Base-by-base conservation (phyloP, 164 flowering plant species). In the Liriodendron chinense region DNA sequence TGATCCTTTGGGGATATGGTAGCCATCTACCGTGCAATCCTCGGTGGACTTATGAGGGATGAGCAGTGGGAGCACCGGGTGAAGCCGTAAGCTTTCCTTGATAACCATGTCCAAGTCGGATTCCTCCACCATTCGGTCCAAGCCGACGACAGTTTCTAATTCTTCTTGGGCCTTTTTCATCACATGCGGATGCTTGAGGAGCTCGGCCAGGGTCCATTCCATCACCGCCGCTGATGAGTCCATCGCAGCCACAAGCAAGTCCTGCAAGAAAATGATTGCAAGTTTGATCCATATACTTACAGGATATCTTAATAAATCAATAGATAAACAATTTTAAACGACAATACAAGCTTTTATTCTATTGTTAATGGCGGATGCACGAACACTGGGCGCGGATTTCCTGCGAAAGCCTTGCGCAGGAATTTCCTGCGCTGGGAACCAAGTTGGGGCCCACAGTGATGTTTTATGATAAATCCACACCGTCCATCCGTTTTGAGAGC, bases 1-100 rank as follows among this genome's bases (percentile, higher is more conserved):
- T 22, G 96, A 62, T 34, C 84, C 84, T 71, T 90, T 88, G 1
- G 97, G 96, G 73, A 92, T 90, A 85, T 81, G 74, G 84, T 88
- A 92, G 25, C 74, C 78, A 50, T 65, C 47, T 6, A 65, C 56
- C 14, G 16, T 24, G 50, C 25, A 18, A 47, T 76, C 74, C 28
- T 76, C 74, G 53, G 12, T 71, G 65, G 74, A 24, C 53, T 64
- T 49, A 24, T 56, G 74, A 2, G 78, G 78, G 6, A 71, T 16
- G 14, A 71, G 66, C 14, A 76, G 9, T 14, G 78, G 66, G 21
- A 6, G 65, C 21, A 56, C 74, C 1, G 78, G 74, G 66, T 76
- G 71, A 7, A 76, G 43, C 43, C 78, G 26, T 34, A 76, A 5
- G 53, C 53, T 47, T 56, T 76, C 75, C n/a, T 70, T 70, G 20